phyloP scores from a whole-genome alignment of 371 early-diverging fungal species.

The Rhizopus delemar region DNA sequence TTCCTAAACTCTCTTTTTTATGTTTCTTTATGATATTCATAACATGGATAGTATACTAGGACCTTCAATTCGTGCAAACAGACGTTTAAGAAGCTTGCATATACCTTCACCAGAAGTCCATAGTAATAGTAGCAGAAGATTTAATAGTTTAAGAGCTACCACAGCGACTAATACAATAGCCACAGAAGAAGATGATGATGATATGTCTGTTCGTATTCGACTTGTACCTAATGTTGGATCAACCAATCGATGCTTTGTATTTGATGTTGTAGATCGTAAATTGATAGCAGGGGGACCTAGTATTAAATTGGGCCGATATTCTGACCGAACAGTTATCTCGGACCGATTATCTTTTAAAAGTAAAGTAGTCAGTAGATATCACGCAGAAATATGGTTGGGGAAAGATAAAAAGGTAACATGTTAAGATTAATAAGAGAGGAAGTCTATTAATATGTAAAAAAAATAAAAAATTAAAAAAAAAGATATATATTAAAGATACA shows the following conservation, averaged over 20 bases:
- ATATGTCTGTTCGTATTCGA: constrained; percentile 50
- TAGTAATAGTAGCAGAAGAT: neutral
- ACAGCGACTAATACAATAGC: no score
- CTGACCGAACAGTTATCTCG: constrained; percentile 63
- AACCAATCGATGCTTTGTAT: constrained; percentile 65
- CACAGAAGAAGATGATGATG: neutral
- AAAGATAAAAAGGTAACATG: constrained; percentile 15
- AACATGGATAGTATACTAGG: constrained; percentile 12
- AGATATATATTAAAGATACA: constrained; percentile 81
- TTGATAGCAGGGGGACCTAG: constrained; percentile 57
- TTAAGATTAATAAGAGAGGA: constrained; percentile 37
- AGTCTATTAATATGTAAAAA: neutral
- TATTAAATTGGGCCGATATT: constrained; percentile 75
- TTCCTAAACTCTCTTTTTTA: neutral
- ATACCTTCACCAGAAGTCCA: no score
- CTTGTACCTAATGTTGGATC: constrained; percentile 72
- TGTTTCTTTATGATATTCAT: constrained; percentile 18
- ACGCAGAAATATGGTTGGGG: constrained; percentile 78
- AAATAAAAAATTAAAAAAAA: neutral
- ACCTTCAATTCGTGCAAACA: constrained; percentile 5
- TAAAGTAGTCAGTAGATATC: constrained; percentile 79
- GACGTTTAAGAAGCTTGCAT: neutral
- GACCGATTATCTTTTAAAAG: constrained; percentile 75
- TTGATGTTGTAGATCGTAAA: constrained; percentile 76
- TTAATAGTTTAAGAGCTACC: neutral